Evolutionary conservation across 225 moss, liverwort and hornwort species (phyloP), one percentile per base, ranked within the genome.

Genomic region (Bryoerythrophyllum caledonicum): DNA sequence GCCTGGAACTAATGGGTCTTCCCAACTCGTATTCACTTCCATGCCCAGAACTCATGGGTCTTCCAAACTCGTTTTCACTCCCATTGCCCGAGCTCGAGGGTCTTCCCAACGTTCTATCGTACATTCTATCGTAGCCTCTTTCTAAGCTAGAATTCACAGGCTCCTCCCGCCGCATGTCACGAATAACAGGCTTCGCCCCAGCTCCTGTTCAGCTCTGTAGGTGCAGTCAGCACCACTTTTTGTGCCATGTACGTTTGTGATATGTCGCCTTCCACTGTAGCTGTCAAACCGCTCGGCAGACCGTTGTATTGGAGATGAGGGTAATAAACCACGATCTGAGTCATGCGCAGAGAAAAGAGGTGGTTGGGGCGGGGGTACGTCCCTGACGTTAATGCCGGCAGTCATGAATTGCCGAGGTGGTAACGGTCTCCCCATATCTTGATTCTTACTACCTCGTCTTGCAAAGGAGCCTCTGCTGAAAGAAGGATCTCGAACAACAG

Each of bases 161-260:
- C n/a, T 72, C 72, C 7, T 72, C 78, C 71, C 72, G 65, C 65
- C 65, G 65, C 72, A 65, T 65, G n/a, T 78, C 28, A 52, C 58
- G 51, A 64, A 71, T 25, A 40, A 37, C 26, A 65, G 58, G 27
- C 5, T 57, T 64, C 3, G n/a, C 35, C 49, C 72, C 72, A 78
- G 32, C 65, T 58, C 35, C 71, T 78, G 44, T 55, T 32, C 32
- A 70, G 37, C 67, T 73, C 73, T 16, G 60, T 15, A 4, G 65
- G 46, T 67, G 60, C 40, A 26, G 11, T 79, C 48, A 65, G n/a
- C 67, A 68, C 52, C n/a, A n/a, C n/a, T n/a, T n/a, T n/a, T n/a
- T n/a, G n/a, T n/a, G n/a, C n/a, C n/a, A n/a, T n/a, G n/a, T n/a
- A n/a, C n/a, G n/a, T n/a, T n/a, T n/a, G 27, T 40, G 40, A 2